Evolutionary conservation across 768 basidiomycete genomes (phyloP).

Genomic region (Xanthoconium stramineum): DNA sequence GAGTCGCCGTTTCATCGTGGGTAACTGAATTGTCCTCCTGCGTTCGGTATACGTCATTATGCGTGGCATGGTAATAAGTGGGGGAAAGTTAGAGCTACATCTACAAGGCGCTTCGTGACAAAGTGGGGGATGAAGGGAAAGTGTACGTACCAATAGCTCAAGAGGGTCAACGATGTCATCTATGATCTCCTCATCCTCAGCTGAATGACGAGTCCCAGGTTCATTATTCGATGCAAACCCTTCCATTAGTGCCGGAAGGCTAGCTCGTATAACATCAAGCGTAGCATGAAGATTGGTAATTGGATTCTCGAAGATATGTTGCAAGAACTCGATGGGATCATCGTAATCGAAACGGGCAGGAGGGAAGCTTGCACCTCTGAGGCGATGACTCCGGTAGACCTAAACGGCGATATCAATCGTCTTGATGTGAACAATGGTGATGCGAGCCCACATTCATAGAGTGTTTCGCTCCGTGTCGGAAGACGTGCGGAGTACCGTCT

Average conservation of each 20-base stretch:
- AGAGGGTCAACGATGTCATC: constrained; percentile 14
- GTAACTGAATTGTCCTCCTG: constrained; percentile 15
- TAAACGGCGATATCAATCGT: constrained; percentile 6
- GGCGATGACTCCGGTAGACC: constrained; percentile 25
- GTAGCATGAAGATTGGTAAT: constrained; percentile 43
- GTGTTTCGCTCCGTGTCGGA: constrained; percentile 50
- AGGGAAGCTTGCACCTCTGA: constrained; percentile 20
- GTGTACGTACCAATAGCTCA: constrained; percentile 24
- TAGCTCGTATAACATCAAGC: constrained; percentile 32
- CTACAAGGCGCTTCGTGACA: constrained; percentile 28
- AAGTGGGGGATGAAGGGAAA: constrained; percentile 17
- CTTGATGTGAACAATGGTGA: constrained; percentile 28
- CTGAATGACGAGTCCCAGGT: constrained; percentile 29
- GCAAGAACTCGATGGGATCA: constrained; percentile 40
- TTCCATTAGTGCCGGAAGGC: constrained; percentile 31
- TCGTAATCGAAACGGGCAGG: constrained; percentile 30
- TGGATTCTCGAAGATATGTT: constrained; percentile 48
- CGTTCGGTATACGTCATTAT: neutral
- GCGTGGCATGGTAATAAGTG: constrained; percentile 15
- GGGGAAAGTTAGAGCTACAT: constrained; percentile 29
- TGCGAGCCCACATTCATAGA: constrained; percentile 50
- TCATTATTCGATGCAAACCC: constrained; percentile 14
- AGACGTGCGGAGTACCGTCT: constrained; percentile 62
- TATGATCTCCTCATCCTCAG: constrained; percentile 28
- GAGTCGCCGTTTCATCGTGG: constrained; percentile 1